Evolutionary conservation across 345 rosid genomes (phyloP), one percentile per base, ranked within the genome.

Genomic region (Arabidopsis suecica): DNA sequence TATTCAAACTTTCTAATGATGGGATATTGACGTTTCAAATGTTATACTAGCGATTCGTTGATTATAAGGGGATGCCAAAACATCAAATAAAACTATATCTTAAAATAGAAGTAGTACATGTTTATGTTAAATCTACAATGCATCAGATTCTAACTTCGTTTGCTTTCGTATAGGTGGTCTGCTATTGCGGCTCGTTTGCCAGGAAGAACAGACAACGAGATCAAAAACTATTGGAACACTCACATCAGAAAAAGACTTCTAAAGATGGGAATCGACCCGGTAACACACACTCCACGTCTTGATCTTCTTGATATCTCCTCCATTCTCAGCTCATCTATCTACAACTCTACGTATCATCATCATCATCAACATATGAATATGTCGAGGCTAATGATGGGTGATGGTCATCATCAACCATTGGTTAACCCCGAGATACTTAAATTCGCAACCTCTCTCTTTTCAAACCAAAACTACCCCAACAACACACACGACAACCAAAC

Each of bases 221-320:
- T 93, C 25, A 93, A 93, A 70, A 93, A 93, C 61, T 89, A 82
- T 44, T 93, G 98, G 98, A 93, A 93, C 82, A 93, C 98, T 42
- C 93, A 81, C 83, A 86, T 93, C 75, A 90, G 80, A 81, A 93
- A 89, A 71, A 86, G 75, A 48, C 86, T 93, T 2, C 22, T 89
- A 2, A 82, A 86, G 66, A 86, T 89, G 95, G 97, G 98, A 42
- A 90, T 93, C 12, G 98, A 93, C 61, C 98, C 98, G 6, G 84
- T 84, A 0, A 93, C 98, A 38, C 98, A 93, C 45, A 73, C 63
- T 42, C 96, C 96, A 22, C 88, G 90, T 10, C 79, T 93, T 6
- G 93, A 88, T 82, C 89, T 86, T 56, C 87, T 86, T 1, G 79
- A 84, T 55, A 73, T 86, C 68, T 76, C 83, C 32, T 84, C 87